Evolutionary conservation across 768 basidiomycete genomes (phyloP).

Genomic region (Phanerodontia chrysosporium): DNA sequence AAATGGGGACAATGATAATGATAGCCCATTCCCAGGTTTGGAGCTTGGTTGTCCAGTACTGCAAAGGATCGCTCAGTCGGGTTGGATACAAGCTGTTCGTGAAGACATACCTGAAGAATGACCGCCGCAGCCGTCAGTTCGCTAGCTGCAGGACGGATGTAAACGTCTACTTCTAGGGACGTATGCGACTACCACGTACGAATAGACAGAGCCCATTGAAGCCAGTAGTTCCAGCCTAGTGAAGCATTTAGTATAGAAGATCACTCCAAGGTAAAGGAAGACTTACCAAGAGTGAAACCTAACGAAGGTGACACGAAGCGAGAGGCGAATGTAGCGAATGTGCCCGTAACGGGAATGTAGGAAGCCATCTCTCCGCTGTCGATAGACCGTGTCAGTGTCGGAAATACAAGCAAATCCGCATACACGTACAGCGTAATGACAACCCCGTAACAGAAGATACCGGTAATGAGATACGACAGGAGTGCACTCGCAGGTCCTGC

Average conservation of each 20-base stretch:
- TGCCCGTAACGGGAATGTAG: conserved; percentile 58
- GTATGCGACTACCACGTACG: conserved; percentile 24
- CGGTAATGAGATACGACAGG: conserved; percentile 55
- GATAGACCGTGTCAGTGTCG: not conserved
- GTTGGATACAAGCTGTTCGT: not conserved
- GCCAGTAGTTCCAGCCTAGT: conserved; percentile 54
- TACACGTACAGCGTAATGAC: conserved; percentile 48
- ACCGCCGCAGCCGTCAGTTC: conserved; percentile 56
- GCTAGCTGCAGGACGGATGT: conserved; percentile 34
- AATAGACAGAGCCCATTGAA: conserved; percentile 43
- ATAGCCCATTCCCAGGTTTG: conserved; percentile 55
- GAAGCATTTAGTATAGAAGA: not conserved
- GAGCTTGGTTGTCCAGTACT: conserved; percentile 45
- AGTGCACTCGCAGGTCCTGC: conserved; percentile 63
- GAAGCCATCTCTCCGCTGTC: conserved; percentile 63
- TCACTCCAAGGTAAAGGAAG: not conserved
- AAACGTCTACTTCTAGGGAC: conserved; percentile 14
- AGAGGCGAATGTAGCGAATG: conserved; percentile 53
- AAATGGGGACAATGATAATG: conserved; percentile 49
- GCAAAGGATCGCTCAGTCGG: not conserved
- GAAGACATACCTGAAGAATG: conserved; percentile 38
- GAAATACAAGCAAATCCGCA: conserved; percentile 8
- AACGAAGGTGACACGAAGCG: conserved; percentile 59
- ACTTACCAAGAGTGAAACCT: conserved; percentile 51
- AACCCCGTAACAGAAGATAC: conserved; percentile 55